Evolutionary conservation across 441 rosid genomes (phyloP).

Genomic region (Capsella rubella): DNA sequence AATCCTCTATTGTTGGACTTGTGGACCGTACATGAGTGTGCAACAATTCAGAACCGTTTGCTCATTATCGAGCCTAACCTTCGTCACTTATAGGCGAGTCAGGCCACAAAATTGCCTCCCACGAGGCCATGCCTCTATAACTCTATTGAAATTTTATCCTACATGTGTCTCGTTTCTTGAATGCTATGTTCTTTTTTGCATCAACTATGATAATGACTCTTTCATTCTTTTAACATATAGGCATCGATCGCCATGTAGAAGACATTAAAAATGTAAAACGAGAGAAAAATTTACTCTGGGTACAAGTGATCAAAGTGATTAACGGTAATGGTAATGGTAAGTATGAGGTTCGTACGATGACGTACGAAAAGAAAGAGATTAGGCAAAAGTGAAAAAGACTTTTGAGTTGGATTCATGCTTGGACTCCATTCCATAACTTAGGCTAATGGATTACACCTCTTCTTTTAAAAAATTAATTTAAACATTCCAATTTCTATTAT

Average conservation of each 20-base stretch:
- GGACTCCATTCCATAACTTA: conserved; percentile 48
- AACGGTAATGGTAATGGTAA: conserved; percentile 21
- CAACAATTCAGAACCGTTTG: neutral
- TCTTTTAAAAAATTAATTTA: neutral
- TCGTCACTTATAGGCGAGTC: neutral
- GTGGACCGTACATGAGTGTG: neutral
- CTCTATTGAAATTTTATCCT: too few species aligned
- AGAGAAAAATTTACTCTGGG: neutral
- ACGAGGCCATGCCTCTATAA: neutral
- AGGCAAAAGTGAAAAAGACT: conserved; percentile 30
- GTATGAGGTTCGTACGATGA: conserved; percentile 35
- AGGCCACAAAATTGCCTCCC: neutral
- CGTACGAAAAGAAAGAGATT: conserved; percentile 39
- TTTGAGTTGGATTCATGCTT: conserved; percentile 47
- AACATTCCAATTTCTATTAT: conserved; percentile 37
- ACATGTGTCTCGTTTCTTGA: neutral
- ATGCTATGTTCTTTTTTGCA: neutral
- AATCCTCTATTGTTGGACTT: neutral
- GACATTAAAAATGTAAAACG: neutral
- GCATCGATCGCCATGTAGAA: neutral
- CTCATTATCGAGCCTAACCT: neutral
- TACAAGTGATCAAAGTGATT: conserved; percentile 2
- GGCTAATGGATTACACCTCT: conserved; percentile 50
- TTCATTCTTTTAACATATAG: neutral
- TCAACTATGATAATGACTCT: neutral